Conservation (phyloP, 148 eudicot species). For the Chenopodium formosanum region DNA sequence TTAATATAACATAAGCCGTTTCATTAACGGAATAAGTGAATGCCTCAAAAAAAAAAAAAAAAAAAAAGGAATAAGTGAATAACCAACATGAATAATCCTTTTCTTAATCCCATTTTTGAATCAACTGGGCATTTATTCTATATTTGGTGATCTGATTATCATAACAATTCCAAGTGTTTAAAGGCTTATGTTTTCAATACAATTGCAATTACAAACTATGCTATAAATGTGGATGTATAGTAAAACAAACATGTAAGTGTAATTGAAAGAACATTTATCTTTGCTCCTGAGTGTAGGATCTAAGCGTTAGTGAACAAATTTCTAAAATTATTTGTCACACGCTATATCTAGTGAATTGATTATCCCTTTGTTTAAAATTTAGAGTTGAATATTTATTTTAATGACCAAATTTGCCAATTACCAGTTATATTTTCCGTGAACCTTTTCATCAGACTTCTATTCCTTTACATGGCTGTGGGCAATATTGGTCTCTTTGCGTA, state of each 20-base stretch:
- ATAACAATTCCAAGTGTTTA: no score
- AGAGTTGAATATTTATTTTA: background rate
- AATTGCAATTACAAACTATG: background rate
- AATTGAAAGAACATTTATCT: no score
- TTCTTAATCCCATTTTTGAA: no score
- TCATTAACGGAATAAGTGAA: no score
- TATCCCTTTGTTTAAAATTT: background rate
- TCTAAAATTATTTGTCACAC: background rate
- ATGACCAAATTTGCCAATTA: background rate
- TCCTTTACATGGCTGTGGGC: background rate
- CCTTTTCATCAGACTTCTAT: background rate
- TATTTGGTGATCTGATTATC: no score
- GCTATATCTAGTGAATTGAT: background rate
- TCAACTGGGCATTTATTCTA: no score
- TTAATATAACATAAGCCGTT: no score
- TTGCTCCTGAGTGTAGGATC: no score
- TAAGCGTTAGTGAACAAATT: background rate
- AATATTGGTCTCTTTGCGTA: background rate
- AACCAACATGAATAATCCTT: no score
- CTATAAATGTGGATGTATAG: background rate
- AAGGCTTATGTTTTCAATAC: background rate
- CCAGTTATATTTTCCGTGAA: background rate
- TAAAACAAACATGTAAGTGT: background rate
- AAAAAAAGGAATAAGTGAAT: no score
- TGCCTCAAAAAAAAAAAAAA: no score